A percentile compares a stretch with the other conserved stretches of the same genome.
These are phyloP conservation scores for Didymella pinodella DNA, from an alignment of 2,329 filamentous ascomycete genomes.

Conservation along the genomic window DNA sequence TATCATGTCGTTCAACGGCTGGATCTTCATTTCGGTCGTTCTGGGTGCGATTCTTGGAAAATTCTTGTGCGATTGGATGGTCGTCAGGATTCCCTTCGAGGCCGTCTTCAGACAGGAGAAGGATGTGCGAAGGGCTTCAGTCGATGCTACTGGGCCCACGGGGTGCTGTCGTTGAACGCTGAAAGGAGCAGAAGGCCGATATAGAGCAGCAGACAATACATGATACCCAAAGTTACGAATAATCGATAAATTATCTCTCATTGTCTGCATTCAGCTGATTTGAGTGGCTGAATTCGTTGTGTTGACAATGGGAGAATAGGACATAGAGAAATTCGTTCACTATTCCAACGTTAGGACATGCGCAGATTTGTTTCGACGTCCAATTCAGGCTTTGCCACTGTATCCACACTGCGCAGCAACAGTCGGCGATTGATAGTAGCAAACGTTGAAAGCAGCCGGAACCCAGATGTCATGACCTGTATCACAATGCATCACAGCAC, in stretches of 20 bases:
- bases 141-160: conserved; percentile 39
- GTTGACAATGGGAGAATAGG: background rate
- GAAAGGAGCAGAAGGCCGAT: background rate
- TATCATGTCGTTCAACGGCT: conserved; percentile 72
- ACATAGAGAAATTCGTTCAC: background rate
- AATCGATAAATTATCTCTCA: background rate
- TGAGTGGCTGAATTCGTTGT: background rate
- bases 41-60: conserved; percentile 76
- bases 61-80: conserved; percentile 74
- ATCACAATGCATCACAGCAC: background rate
- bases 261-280: background rate
- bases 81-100: conserved; percentile 40
- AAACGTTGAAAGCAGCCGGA: background rate
- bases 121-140: conserved; percentile 31
- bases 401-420: background rate
- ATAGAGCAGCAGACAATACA: background rate
- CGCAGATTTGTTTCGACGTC: background rate
- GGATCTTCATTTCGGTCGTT: conserved; percentile 82
- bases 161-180: conserved; percentile 37
- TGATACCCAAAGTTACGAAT: conserved; percentile 16
- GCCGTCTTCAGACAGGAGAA: conserved; percentile 31
- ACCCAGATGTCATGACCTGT: background rate
- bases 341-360: background rate
- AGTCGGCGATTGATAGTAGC: background rate
- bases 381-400: background rate